Evolutionary conservation across 2,329 filamentous ascomycete species (phyloP).

Genomic region (Coniochaeta pulveracea): DNA sequence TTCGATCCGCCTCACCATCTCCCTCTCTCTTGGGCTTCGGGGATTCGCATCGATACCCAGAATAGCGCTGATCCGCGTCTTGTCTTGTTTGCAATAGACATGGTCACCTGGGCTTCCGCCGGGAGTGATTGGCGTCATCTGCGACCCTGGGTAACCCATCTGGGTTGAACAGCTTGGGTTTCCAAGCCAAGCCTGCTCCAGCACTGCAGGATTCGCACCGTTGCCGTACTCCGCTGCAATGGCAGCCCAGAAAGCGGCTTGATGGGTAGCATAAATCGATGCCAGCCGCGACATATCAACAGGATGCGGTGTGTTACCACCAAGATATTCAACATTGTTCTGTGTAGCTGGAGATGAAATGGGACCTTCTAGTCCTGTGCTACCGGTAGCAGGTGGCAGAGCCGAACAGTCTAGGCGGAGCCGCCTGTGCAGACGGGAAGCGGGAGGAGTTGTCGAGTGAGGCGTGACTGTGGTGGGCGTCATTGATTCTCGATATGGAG

Average conservation of each 20-base stretch:
- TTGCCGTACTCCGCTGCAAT: constrained; percentile 62
- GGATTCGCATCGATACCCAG: constrained; percentile 49
- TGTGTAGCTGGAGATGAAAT: too few relatives aligned
- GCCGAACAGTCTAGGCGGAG: constrained; percentile 50
- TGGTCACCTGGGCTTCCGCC: constrained; percentile 39
- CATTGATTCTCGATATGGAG: constrained; percentile 23
- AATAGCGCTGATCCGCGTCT: constrained; percentile 52
- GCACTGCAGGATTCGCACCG: constrained; percentile 46
- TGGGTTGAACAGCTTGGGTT: constrained; percentile 9
- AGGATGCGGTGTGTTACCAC: constrained; percentile 22
- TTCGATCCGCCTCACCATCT: constrained; percentile 44
- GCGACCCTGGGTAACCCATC: constrained; percentile 9
- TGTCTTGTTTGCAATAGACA: constrained; percentile 32
- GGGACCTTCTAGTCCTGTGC: constrained; percentile 13
- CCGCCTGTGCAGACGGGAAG: constrained; percentile 16
- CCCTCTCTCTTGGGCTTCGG: constrained; percentile 43
- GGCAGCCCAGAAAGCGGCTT: constrained; percentile 60
- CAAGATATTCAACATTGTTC: too few relatives aligned
- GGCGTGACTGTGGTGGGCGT: constrained; percentile 26
- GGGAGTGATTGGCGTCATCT: constrained; percentile 39
- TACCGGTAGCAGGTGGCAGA: constrained; percentile 22
- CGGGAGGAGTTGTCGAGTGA: constrained; percentile 18
- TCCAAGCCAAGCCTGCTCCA: constrained; percentile 55
- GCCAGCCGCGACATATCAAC: constrained; percentile 57
- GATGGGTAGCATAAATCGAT: constrained; percentile 58